These are phyloP conservation scores for Thermothielavioides terrestris DNA, from an alignment of 495 filamentous ascomycete genomes.

Conservation along the genomic window DNA sequence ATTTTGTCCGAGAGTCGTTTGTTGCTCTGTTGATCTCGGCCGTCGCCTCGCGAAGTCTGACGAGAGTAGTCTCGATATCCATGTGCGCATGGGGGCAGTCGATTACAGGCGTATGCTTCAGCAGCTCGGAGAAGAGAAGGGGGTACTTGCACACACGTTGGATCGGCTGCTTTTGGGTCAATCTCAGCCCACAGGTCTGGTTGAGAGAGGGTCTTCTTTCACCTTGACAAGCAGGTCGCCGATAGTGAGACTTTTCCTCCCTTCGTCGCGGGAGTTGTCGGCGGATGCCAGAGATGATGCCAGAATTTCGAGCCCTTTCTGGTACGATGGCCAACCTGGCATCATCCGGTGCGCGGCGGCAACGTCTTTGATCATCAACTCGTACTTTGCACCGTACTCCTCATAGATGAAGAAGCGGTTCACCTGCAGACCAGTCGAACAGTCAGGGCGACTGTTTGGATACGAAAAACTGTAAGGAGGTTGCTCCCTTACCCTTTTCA, in stretches of 20 bases:
- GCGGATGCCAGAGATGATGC: constrained; percentile 65
- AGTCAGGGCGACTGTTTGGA: not conserved
- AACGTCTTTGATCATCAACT: constrained; percentile 69
- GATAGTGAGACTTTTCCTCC: constrained; percentile 67
- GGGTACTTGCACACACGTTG: constrained; percentile 92
- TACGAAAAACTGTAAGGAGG: not conserved
- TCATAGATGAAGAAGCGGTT: constrained; percentile 76
- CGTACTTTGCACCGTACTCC: constrained; percentile 80
- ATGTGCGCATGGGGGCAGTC: constrained; percentile 76
- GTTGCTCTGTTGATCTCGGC: constrained; percentile 71
- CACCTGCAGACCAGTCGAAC: constrained; percentile 42
- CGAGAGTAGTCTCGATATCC: constrained; percentile 66
- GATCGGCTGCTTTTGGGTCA: constrained; percentile 54
- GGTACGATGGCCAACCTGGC: constrained; percentile 70
- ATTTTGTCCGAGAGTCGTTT: constrained; percentile 50
- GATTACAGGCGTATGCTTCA: constrained; percentile 69
- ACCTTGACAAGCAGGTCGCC: constrained; percentile 90
- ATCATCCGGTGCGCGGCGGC: constrained; percentile 58
- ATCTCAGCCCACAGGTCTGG: not conserved
- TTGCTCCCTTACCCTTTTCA: constrained; percentile 54
- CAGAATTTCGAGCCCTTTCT: constrained; percentile 81
- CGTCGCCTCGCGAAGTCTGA: constrained; percentile 60
- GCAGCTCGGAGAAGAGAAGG: constrained; percentile 72
- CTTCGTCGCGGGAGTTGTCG: constrained; percentile 52
- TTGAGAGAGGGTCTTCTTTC: constrained; percentile 14